Percentiles rank a stretch among this genome's conserved stretches.
phyloP scores from a whole-genome alignment of 2,329 filamentous ascomycete genomes.

The Calycina herbarum region DNA sequence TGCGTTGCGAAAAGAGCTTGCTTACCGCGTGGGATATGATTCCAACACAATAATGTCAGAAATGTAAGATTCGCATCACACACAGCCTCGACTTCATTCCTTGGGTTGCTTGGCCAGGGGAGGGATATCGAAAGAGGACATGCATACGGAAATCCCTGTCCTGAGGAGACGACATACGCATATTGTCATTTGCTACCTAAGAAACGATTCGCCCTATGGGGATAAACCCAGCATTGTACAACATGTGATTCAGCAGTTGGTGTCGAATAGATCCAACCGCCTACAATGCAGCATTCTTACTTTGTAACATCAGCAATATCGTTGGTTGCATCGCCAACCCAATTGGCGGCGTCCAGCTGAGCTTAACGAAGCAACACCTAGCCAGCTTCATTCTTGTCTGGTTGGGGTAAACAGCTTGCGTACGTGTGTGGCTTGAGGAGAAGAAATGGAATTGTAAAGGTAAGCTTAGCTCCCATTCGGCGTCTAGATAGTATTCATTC shows the following conservation, averaged over 20 bases:
- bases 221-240: not conserved
- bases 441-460: not conserved
- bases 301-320: constrained; percentile 2
- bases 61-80: not conserved
- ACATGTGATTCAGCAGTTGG: not conserved
- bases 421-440: not conserved
- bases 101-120: constrained; percentile 3
- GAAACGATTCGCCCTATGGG: constrained; percentile 3
- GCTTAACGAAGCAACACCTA: not conserved
- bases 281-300: not conserved
- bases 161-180: not conserved
- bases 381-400: not conserved
- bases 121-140: not conserved
- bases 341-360: not conserved
- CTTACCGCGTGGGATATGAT: too few relatives aligned
- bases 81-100: not conserved
- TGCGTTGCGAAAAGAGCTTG: not conserved
- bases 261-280: constrained; percentile 3
- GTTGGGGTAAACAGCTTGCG: not conserved
- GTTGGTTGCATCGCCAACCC: not conserved
- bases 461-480: not conserved
- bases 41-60: too few relatives aligned
- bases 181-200: not conserved
- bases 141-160: not conserved
- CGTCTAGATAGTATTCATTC: not conserved